Evolutionary conservation across 768 basidiomycete species (phyloP).

Genomic region (Psilocybe sp.): DNA sequence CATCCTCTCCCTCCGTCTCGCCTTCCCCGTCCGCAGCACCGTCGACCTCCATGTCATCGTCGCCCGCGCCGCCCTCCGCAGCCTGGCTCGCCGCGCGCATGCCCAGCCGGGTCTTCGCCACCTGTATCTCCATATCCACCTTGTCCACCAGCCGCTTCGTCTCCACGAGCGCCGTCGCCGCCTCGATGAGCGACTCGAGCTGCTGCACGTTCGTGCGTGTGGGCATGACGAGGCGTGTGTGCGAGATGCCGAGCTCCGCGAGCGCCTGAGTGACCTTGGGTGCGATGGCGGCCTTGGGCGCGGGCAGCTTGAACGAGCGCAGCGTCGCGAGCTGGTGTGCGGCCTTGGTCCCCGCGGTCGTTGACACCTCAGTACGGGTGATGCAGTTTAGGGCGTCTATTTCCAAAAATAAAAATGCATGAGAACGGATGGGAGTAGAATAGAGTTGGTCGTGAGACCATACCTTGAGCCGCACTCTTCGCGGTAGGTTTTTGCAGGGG

Average conservation of each 20-base stretch:
- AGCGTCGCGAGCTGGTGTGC: constrained; percentile 79
- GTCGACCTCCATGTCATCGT: constrained; percentile 30
- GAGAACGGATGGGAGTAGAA: not conserved
- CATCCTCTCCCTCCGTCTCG: constrained; percentile 39
- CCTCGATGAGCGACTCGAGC: constrained; percentile 72
- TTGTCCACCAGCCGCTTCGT: constrained; percentile 86
- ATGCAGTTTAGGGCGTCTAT: constrained; percentile 74
- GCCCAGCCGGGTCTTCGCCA: constrained; percentile 61
- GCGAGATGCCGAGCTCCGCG: constrained; percentile 69
- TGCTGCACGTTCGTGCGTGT: constrained; percentile 76
- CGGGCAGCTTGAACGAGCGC: constrained; percentile 83
- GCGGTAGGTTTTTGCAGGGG: constrained; percentile 42
- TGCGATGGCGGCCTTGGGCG: constrained; percentile 70
- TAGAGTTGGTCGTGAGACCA: not conserved
- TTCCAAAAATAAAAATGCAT: not conserved
- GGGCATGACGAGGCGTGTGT: constrained; percentile 88
- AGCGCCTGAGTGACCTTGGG: constrained; percentile 78
- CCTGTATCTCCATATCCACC: constrained; percentile 80
- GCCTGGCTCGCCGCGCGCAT: constrained; percentile 43
- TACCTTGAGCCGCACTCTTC: constrained; percentile 62
- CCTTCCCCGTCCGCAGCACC: constrained; percentile 33
- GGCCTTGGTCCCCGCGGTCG: constrained; percentile 62
- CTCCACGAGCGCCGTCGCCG: constrained; percentile 75
- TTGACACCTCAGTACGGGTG: constrained; percentile 56
- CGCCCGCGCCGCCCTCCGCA: constrained; percentile 29